Percentiles rank a stretch among this genome's conserved stretches.
phyloP scores from a whole-genome alignment of 2,329 filamentous ascomycete genomes.

The Bipolaris oryzae region DNA sequence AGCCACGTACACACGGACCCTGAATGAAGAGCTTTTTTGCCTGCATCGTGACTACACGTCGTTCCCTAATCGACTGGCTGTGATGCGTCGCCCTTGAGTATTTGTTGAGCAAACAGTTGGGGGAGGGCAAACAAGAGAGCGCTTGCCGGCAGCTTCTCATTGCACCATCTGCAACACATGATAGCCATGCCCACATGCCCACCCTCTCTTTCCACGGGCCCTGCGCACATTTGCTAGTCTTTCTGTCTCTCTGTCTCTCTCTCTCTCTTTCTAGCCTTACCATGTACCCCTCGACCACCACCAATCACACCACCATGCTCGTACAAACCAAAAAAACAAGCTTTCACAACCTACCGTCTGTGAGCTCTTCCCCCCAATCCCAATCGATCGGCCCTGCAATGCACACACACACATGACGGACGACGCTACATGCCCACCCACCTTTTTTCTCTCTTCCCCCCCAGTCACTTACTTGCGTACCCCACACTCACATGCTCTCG shows the following conservation, averaged over 20 bases:
- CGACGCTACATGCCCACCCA: too few relatives aligned
- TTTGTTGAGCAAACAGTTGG: neutral
- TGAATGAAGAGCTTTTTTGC: neutral
- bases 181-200: neutral
- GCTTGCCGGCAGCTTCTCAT: neutral
- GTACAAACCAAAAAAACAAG: neutral
- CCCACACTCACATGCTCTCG: too few relatives aligned
- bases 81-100: neutral
- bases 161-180: neutral
- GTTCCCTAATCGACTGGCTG: neutral
- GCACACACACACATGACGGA: too few relatives aligned
- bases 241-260: neutral
- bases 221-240: too few relatives aligned
- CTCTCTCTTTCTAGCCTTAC: too few relatives aligned
- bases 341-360: neutral
- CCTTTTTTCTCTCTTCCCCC: too few relatives aligned
- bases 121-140: neutral
- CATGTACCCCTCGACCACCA: neutral
- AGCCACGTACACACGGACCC: conserved; percentile 3
- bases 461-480: too few relatives aligned
- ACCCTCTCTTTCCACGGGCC: neutral
- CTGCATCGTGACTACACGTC: neutral
- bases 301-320: neutral
- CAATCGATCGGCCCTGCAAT: neutral
- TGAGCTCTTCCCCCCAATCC: too few relatives aligned